Conservation (phyloP, 306 rosid genomes). For the Prunus mira region DNA sequence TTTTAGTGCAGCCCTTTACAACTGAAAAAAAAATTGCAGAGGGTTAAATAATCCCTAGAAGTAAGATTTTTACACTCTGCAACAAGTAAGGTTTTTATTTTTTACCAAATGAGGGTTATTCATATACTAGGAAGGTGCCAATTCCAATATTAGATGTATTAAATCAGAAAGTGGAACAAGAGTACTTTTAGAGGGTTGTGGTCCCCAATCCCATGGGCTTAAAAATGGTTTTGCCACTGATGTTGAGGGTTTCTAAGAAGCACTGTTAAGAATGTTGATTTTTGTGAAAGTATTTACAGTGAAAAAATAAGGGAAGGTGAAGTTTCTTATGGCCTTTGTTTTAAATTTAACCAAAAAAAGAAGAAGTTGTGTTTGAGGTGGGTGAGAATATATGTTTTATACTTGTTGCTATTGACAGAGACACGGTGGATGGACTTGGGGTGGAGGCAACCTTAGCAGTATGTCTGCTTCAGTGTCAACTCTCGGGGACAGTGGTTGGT, state of each 20-base stretch:
- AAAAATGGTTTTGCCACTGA: background rate
- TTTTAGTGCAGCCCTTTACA: background rate
- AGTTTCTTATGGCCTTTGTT: conserved; percentile 19
- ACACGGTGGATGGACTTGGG: conserved; percentile 97
- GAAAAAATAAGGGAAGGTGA: background rate
- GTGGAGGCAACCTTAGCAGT: conserved; percentile 97
- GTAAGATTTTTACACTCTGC: background rate
- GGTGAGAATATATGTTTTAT: background rate
- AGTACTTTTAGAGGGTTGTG: background rate
- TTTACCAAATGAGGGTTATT: background rate
- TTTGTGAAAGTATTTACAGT: background rate
- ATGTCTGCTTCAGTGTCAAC: conserved; percentile 98
- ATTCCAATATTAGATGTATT: background rate
- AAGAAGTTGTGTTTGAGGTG: background rate
- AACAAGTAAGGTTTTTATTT: background rate
- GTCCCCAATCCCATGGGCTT: background rate
- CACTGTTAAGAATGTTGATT: background rate
- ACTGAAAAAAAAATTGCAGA: background rate
- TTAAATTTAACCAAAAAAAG: background rate
- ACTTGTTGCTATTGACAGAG: conserved; percentile 46
- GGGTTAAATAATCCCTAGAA: background rate
- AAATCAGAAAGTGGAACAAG: background rate
- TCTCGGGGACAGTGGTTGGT: conserved; percentile 97
- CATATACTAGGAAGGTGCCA: background rate
- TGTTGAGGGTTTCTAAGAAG: background rate